Conservation (phyloP, 2,329 filamentous ascomycete genomes). For the Bipolaris gigantea region DNA sequence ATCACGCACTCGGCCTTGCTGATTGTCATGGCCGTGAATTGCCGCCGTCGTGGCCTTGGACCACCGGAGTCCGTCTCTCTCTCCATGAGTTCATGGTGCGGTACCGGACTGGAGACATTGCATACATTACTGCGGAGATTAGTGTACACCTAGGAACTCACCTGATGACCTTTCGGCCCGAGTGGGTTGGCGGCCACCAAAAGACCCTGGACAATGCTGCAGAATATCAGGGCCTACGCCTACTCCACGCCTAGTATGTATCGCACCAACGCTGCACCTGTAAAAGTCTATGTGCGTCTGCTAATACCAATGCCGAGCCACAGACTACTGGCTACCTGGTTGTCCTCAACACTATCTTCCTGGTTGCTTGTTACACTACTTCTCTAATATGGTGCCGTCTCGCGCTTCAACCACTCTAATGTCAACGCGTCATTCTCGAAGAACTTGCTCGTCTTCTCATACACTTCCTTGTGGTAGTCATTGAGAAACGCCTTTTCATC, state of each 20-base stretch:
- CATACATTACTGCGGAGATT: constrained; percentile 1
- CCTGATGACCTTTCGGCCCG: constrained; percentile 8
- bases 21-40: constrained; percentile 25
- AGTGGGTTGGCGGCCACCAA: constrained; percentile 14
- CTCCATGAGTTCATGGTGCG: background rate
- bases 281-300: background rate
- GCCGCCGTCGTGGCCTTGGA: constrained; percentile 29
- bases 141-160: background rate
- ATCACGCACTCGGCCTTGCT: constrained; percentile 14
- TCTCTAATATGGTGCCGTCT: constrained; percentile 64
- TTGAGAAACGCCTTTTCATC: constrained; percentile 86
- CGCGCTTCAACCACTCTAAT: constrained; percentile 78
- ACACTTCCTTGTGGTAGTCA: constrained; percentile 77
- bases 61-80: background rate
- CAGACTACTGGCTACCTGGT: constrained; percentile 17
- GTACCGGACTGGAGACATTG: constrained; percentile 1
- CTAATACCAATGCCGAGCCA: constrained; percentile 19
- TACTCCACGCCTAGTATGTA: constrained; percentile 8
- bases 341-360: background rate
- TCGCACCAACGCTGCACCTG: constrained; percentile 20
- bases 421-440: constrained; percentile 75
- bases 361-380: background rate
- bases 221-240: constrained; percentile 22
- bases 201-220: constrained; percentile 6
- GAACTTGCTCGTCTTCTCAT: constrained; percentile 75